phyloP scores from a whole-genome alignment of 2,329 filamentous ascomycete species.

The Paradendryphiella salina region DNA sequence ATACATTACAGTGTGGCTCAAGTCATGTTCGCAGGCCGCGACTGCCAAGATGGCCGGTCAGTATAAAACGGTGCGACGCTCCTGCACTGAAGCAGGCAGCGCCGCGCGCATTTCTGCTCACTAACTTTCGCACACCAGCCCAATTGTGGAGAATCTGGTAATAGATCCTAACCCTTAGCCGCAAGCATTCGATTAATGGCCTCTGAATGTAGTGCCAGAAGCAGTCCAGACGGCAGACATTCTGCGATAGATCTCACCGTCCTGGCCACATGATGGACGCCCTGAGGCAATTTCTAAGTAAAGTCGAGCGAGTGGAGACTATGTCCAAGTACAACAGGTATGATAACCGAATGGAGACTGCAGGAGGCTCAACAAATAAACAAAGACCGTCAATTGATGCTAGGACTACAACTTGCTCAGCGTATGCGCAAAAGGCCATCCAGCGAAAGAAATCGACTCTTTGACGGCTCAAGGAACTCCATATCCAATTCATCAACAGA shows the following conservation, averaged over 20 bases:
- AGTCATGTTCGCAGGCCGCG: neutral
- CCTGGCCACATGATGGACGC: neutral
- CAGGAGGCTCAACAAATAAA: neutral
- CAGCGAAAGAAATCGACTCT: neutral
- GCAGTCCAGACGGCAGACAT: neutral
- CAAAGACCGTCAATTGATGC: neutral
- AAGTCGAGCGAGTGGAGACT: neutral
- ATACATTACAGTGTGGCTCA: constrained; percentile 1
- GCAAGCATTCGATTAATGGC: neutral
- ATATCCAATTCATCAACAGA: constrained; percentile 1
- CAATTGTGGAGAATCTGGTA: neutral
- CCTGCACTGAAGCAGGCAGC: neutral
- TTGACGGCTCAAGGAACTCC: constrained; percentile 5
- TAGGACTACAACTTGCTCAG: constrained; percentile 1
- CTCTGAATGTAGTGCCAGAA: neutral
- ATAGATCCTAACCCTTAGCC: neutral
- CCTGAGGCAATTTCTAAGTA: neutral
- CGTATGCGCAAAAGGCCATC: neutral
- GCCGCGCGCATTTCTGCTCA: constrained; percentile 3
- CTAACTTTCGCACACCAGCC: neutral
- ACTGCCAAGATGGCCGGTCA: constrained; percentile 1
- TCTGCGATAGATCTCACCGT: neutral
- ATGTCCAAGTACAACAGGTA: neutral
- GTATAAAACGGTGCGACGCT: constrained; percentile 3
- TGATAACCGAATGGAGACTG: neutral